These are phyloP conservation scores for Oryza glumipatula DNA, from an alignment of 176 grass and related monocot genomes.

Conservation along the genomic window DNA sequence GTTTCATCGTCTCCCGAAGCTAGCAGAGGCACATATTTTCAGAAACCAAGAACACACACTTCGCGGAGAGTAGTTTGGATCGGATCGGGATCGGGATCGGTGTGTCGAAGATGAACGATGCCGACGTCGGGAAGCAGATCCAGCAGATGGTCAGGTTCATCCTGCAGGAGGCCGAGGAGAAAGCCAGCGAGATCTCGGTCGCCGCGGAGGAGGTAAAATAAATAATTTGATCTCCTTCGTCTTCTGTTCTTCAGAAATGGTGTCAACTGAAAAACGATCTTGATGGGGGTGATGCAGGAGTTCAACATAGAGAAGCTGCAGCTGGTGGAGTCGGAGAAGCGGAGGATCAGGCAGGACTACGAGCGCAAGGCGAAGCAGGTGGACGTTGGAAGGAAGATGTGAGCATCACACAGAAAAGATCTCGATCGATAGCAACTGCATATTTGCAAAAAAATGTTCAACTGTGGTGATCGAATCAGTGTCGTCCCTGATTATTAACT, in stretches of 20 bases:
- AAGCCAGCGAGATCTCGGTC: constrained; percentile 81
- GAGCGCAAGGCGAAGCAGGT: constrained; percentile 86
- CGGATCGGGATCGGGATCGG: neutral
- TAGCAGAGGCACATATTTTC: neutral
- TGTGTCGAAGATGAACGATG: constrained; percentile 77
- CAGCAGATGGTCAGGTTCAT: constrained; percentile 90
- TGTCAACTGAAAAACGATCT: neutral
- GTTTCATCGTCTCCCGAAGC: neutral
- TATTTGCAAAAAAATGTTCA: no score
- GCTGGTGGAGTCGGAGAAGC: constrained; percentile 75
- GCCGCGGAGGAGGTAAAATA: constrained; percentile 63
- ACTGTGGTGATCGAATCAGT: neutral
- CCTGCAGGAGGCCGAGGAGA: constrained; percentile 88
- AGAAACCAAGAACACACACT: neutral
- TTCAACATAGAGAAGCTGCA: constrained; percentile 92
- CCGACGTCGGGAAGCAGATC: constrained; percentile 79
- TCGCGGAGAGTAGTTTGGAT: neutral
- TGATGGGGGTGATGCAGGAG: constrained; percentile 37
- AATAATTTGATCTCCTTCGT: neutral
- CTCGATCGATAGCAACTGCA: neutral
- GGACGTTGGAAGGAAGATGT: constrained; percentile 81
- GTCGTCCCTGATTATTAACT: no score
- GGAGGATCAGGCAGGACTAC: constrained; percentile 68
- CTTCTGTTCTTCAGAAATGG: neutral
- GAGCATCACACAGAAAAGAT: neutral